phyloP scores from a whole-genome alignment of 805 yeast species.

The Hanseniaspora thailandica region DNA sequence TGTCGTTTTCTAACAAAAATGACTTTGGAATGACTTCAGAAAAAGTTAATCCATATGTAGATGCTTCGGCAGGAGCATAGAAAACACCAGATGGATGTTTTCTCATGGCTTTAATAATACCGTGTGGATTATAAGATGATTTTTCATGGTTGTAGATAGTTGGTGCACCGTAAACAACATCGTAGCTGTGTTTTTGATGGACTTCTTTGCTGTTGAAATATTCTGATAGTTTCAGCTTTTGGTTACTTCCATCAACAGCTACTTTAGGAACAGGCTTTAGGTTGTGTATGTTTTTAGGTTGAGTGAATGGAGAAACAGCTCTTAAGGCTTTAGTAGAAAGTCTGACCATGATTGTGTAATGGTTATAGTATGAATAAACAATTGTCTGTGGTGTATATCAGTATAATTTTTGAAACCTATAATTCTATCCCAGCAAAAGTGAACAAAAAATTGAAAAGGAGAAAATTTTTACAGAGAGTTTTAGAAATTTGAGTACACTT shows the following conservation, averaged over 20 bases:
- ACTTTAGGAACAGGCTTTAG: slow-evolving; percentile 3
- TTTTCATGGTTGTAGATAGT: slow-evolving; percentile 48
- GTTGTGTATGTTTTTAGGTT: background rate
- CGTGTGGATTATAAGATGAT: slow-evolving; percentile 57
- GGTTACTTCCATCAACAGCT: background rate
- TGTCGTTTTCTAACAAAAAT: slow-evolving; percentile 53
- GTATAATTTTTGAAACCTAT: no score
- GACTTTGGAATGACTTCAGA: slow-evolving; percentile 49
- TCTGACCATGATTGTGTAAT: background rate
- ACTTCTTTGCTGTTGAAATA: background rate
- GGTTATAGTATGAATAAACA: background rate
- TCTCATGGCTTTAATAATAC: slow-evolving; percentile 25
- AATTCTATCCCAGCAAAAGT: no score
- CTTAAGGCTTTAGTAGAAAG: background rate
- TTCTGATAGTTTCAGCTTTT: slow-evolving; percentile 1
- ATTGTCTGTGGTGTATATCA: no score
- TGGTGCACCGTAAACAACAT: slow-evolving; percentile 29
- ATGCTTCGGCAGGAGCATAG: slow-evolving; percentile 53
- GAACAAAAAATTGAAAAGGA: no score
- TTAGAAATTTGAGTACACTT: no score
- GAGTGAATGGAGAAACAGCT: background rate
- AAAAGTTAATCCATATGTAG: slow-evolving; percentile 39
- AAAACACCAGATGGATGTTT: slow-evolving; percentile 48
- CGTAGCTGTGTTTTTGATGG: background rate
- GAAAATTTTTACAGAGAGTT: no score